These are phyloP conservation scores for Xylaria polymorpha DNA, from an alignment of 2,329 filamentous ascomycete species.

Conservation along the genomic window DNA sequence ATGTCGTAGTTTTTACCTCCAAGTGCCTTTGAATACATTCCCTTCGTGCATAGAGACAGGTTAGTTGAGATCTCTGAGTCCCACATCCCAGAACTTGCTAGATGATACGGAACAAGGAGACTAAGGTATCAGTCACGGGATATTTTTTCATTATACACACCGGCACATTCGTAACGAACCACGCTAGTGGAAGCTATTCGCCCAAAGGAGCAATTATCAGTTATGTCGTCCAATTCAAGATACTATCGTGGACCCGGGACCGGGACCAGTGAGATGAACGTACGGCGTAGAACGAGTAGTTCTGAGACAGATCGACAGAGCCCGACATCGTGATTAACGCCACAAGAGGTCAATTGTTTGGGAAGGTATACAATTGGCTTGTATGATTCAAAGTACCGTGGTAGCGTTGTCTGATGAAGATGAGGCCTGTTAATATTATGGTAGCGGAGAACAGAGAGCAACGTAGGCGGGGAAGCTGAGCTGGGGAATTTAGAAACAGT, in stretches of 20 bases:
- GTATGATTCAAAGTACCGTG: background rate
- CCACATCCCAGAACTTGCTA: no score
- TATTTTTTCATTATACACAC: background rate
- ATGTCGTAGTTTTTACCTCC: constrained; percentile 35
- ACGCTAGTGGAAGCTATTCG: constrained; percentile 38
- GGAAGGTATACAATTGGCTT: background rate
- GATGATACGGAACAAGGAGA: no score
- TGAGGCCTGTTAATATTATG: background rate
- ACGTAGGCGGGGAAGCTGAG: background rate
- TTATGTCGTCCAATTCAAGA: background rate
- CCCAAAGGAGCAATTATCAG: constrained; percentile 17
- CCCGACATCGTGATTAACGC: constrained; percentile 34
- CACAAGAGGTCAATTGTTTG: background rate
- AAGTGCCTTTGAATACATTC: constrained; percentile 33
- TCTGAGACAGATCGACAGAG: constrained; percentile 38
- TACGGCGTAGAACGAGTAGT: constrained; percentile 45
- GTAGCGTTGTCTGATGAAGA: background rate
- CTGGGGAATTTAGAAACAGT: constrained; percentile 4
- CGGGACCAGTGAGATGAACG: constrained; percentile 5
- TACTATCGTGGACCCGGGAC: background rate
- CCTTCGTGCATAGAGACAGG: background rate
- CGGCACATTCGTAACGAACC: constrained; percentile 33
- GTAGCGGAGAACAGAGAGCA: background rate
- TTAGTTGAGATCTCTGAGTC: no score
- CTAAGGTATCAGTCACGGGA: no score